phyloP scores from a whole-genome alignment of 257 asterid species.

The Primulina tabacum region DNA sequence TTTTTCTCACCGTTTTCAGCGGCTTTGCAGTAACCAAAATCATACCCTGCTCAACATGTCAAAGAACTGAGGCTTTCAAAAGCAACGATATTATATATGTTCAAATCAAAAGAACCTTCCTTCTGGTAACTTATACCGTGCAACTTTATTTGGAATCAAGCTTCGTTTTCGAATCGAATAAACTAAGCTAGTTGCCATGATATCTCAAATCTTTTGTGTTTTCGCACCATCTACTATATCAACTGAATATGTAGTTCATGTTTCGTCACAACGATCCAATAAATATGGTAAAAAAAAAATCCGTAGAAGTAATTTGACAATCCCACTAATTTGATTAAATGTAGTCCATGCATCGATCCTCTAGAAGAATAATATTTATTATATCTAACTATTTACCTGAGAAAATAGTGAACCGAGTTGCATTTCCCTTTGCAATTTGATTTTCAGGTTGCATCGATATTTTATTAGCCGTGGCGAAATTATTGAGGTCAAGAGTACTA shows the following conservation, averaged over 20 bases:
- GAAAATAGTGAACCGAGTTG: conserved; percentile 36
- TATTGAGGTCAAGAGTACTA: conserved; percentile 8
- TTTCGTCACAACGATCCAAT: too few relatives aligned
- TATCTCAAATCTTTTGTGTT: too few relatives aligned
- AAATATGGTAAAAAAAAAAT: too few relatives aligned
- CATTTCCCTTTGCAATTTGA: conserved; percentile 27
- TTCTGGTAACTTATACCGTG: too few relatives aligned
- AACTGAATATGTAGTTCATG: too few relatives aligned
- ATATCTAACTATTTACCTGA: conserved; percentile 28
- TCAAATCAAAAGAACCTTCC: conserved; percentile 6
- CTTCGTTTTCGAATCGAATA: neutral
- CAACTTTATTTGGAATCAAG: neutral
- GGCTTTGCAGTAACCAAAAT: conserved; percentile 37
- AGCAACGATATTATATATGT: neutral
- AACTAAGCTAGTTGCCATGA: neutral
- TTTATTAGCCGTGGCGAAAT: conserved; percentile 12
- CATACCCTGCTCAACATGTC: neutral
- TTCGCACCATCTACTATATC: too few relatives aligned
- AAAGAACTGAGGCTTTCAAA: neutral
- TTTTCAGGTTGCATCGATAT: conserved; percentile 8
- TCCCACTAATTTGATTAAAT: too few relatives aligned
- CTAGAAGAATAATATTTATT: neutral
- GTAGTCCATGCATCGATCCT: neutral
- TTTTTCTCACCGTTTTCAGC: conserved; percentile 36
- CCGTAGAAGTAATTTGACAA: too few relatives aligned